Evolutionary conservation across 208 protist species (phyloP).

Genomic region (Sergeia podlipaevii): DNA sequence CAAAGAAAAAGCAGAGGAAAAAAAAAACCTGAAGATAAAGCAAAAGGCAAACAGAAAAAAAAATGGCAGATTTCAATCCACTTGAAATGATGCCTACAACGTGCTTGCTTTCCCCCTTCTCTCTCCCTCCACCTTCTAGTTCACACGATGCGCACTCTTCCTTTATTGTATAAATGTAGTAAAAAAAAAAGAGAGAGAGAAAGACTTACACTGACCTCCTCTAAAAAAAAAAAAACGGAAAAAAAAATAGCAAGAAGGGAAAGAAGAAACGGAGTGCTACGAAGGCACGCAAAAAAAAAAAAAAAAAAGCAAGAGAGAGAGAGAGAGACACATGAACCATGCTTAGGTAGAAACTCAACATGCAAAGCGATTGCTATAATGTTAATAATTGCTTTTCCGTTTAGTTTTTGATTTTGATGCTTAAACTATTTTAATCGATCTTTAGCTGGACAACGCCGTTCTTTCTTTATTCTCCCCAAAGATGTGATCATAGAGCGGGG

Average conservation of each 20-base stretch:
- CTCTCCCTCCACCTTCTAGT: constrained; percentile 9
- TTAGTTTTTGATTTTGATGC: too few species aligned
- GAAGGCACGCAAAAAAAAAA: background rate
- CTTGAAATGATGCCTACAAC: background rate
- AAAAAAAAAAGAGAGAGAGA: too few species aligned
- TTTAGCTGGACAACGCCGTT: too few species aligned
- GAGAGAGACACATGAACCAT: background rate
- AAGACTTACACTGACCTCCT: too few species aligned
- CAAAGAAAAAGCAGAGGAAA: background rate
- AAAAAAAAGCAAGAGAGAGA: background rate
- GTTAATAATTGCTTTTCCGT: background rate
- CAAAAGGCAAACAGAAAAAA: constrained; percentile 9
- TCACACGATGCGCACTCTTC: constrained; percentile 14
- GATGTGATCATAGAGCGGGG: too few species aligned
- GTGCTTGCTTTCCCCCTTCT: too few species aligned
- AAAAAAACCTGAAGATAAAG: constrained; percentile 5
- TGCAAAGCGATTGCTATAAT: background rate
- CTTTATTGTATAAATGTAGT: too few species aligned
- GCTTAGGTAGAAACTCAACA: constrained; percentile 1
- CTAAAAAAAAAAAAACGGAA: background rate
- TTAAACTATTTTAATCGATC: too few species aligned
- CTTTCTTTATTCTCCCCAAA: too few species aligned
- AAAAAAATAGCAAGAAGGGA: constrained; percentile 8
- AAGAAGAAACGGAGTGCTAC: background rate
- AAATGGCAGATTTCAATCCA: constrained; percentile 5